Percentiles rank a stretch among this genome's conserved stretches.
These are phyloP conservation scores for Akebia trifoliata DNA, from an alignment of 164 flowering plant genomes.

Conservation along the genomic window DNA sequence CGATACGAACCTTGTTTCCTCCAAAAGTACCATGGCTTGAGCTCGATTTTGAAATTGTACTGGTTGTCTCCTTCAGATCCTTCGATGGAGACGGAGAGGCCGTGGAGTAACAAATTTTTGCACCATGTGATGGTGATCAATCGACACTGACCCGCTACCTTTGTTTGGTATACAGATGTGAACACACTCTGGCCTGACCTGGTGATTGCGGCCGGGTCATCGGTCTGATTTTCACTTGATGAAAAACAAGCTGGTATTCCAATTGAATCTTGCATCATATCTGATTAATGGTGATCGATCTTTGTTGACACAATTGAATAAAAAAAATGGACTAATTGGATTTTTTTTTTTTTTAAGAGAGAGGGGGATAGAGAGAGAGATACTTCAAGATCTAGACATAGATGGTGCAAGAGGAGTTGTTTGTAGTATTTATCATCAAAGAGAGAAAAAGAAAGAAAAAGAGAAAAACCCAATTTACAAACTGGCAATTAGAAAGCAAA, in stretches of 20 bases:
- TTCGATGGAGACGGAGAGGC: conserved; percentile 55
- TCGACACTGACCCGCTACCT: conserved; percentile 45
- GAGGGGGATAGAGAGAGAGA: conserved; percentile 18
- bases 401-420: conserved; percentile 44
- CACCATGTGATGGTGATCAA: conserved; percentile 71
- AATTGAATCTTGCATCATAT: conserved; percentile 59
- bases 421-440: conserved; percentile 34
- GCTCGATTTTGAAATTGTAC: conserved; percentile 58
- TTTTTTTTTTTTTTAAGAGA: no score
- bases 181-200: conserved; percentile 49
- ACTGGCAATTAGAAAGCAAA: conserved; percentile 52
- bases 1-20: conserved; percentile 57
- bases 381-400: conserved; percentile 21
- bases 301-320: background rate
- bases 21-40: conserved; percentile 74
- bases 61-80: conserved; percentile 37
- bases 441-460: conserved; percentile 13
- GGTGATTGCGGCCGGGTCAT: conserved; percentile 43
- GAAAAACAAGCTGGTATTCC: conserved; percentile 71
- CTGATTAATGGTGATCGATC: background rate
- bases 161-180: conserved; percentile 28
- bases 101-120: conserved; percentile 60
- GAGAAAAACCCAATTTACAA: conserved; percentile 23
- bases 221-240: conserved; percentile 37
- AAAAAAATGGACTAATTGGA: background rate